Evolutionary conservation across 805 yeast genomes (phyloP).

Genomic region (Ogataea saltuana): DNA sequence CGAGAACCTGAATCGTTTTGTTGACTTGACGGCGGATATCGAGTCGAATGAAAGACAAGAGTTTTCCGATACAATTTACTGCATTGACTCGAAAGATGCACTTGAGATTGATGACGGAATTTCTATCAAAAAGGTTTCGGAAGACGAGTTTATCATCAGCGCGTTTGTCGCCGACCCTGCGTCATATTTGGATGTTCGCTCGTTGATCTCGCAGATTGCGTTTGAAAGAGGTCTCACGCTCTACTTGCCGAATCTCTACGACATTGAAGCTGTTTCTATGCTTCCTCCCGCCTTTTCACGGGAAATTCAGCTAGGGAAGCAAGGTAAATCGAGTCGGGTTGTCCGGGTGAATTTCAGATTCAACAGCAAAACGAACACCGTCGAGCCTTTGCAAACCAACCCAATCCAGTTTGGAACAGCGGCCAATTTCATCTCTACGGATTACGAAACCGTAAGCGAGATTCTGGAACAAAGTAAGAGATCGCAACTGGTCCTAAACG

Average conservation of each 20-base stretch:
- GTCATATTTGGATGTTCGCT: conserved; percentile 50
- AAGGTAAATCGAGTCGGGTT: conserved; percentile 48
- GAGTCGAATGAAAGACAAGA: conserved; percentile 36
- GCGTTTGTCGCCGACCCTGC: conserved; percentile 89
- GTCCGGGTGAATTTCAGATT: conserved; percentile 42
- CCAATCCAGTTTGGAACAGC: conserved; percentile 44
- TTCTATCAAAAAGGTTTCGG: conserved; percentile 44
- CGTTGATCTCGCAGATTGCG: conserved; percentile 53
- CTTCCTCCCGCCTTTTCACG: conserved; percentile 59
- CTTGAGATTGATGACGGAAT: conserved; percentile 95
- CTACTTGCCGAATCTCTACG: conserved; percentile 58
- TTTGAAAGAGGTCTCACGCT: conserved; percentile 61
- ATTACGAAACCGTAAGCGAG: conserved; percentile 65
- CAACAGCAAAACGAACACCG: conserved; percentile 23
- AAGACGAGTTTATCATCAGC: conserved; percentile 46
- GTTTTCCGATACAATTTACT: conserved; percentile 57
- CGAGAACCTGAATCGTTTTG: conserved; percentile 19
- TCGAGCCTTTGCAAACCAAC: conserved; percentile 25
- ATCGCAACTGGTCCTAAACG: conserved; percentile 8
- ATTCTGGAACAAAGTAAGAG: conserved; percentile 38
- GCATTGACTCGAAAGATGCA: conserved; percentile 80
- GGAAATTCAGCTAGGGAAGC: conserved; percentile 43
- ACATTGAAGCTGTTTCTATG: conserved; percentile 55
- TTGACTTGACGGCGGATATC: conserved; percentile 23
- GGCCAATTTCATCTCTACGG: conserved; percentile 49